Conservation (phyloP, 495 filamentous ascomycete genomes). For the Pseudevernia furfuracea region DNA sequence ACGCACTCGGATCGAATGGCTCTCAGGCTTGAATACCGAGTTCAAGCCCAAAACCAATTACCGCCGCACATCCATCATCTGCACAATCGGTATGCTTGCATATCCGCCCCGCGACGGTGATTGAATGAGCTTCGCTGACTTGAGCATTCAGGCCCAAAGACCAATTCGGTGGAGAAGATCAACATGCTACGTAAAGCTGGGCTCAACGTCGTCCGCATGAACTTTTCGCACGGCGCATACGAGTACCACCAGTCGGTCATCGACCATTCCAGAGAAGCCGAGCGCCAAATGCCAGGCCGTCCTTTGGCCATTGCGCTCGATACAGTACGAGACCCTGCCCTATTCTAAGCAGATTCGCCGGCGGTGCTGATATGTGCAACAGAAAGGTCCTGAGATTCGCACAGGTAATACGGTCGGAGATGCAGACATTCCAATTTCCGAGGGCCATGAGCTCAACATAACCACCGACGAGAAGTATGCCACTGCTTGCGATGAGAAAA, state of each 20-base stretch:
- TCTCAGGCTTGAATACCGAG: conserved; percentile 72
- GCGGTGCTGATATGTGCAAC: conserved; percentile 6
- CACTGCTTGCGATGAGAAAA: conserved; percentile 70
- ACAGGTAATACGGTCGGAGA: conserved; percentile 87
- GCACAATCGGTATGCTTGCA: conserved; percentile 73
- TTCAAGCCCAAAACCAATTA: conserved; percentile 76
- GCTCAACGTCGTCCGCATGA: conserved; percentile 97
- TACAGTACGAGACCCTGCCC: conserved; percentile 49
- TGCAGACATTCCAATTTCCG: conserved; percentile 76
- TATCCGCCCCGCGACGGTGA: background rate
- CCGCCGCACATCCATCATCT: conserved; percentile 94
- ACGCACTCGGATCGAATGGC: conserved; percentile 84
- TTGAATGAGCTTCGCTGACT: conserved; percentile 6
- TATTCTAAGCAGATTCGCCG: background rate
- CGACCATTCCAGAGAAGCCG: conserved; percentile 82
- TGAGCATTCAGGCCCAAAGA: conserved; percentile 68
- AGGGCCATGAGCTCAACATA: conserved; percentile 80
- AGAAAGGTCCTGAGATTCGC: conserved; percentile 97
- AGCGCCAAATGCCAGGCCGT: conserved; percentile 63
- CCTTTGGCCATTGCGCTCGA: conserved; percentile 95
- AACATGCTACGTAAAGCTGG: conserved; percentile 83
- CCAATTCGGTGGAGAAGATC: conserved; percentile 93
- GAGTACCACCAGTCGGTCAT: conserved; percentile 97
- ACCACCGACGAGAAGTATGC: conserved; percentile 96
- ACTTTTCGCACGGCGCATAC: conserved; percentile 97